Conservation (phyloP, 495 filamentous ascomycete genomes). For the Xylaria longipes region DNA sequence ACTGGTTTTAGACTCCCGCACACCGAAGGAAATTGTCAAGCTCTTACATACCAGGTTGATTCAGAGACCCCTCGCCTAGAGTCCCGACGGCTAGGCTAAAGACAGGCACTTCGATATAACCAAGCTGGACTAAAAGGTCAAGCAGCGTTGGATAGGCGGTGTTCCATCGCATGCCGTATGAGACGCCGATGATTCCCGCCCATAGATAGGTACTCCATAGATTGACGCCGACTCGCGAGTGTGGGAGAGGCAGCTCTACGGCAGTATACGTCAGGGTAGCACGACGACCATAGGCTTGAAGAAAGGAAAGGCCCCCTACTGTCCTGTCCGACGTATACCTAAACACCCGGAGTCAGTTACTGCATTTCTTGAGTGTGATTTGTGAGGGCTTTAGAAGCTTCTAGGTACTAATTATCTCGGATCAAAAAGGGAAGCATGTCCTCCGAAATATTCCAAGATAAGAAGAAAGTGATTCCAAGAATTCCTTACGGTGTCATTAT, state of each 20-base stretch:
- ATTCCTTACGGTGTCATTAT: constrained; percentile 47
- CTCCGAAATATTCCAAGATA: too few species aligned
- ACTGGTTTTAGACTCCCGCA: not conserved
- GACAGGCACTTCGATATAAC: constrained; percentile 70
- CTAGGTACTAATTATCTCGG: too few species aligned
- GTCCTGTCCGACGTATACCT: constrained; percentile 45
- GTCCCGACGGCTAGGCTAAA: constrained; percentile 72
- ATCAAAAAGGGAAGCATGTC: too few species aligned
- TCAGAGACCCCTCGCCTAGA: constrained; percentile 30
- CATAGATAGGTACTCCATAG: constrained; percentile 50
- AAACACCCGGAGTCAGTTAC: too few species aligned
- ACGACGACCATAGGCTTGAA: constrained; percentile 4
- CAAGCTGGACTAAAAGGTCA: constrained; percentile 63
- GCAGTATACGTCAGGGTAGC: constrained; percentile 8
- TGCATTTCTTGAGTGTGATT: too few species aligned
- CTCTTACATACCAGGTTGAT: constrained; percentile 36
- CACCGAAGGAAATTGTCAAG: not conserved
- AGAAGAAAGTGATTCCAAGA: too few species aligned
- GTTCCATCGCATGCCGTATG: constrained; percentile 48
- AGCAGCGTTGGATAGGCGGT: constrained; percentile 71
- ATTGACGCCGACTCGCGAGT: constrained; percentile 45
- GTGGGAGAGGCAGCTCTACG: constrained; percentile 35
- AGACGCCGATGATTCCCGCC: constrained; percentile 49
- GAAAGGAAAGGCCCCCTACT: constrained; percentile 34
- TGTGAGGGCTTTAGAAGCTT: too few species aligned